These are phyloP conservation scores for Dimocarpus longan DNA, from an alignment of 345 rosid genomes.

Conservation along the genomic window DNA sequence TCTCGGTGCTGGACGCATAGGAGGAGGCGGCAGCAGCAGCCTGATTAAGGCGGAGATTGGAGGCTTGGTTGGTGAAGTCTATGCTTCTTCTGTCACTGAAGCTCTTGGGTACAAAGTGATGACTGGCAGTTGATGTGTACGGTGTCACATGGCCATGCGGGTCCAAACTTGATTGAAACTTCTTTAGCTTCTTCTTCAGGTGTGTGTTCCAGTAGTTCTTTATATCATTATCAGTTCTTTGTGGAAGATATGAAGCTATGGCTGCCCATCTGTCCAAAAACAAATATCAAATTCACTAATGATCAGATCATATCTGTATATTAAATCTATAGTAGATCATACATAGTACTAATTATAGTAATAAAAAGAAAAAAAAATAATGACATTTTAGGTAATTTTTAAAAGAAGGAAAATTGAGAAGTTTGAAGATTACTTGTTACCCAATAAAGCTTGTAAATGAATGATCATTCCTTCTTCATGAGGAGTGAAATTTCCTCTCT, in stretches of 20 bases:
- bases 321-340: not conserved
- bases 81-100: conserved; percentile 28
- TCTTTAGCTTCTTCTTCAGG: conserved; percentile 94
- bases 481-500: conserved; percentile 93
- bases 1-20: conserved; percentile 93
- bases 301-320: no score
- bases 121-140: conserved; percentile 25
- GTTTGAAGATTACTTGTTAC: conserved; percentile 87
- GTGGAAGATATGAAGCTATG: conserved; percentile 97
- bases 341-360: not conserved
- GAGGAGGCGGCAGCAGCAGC: conserved; percentile 33
- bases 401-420: conserved; percentile 1
- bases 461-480: conserved; percentile 99
- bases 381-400: not conserved
- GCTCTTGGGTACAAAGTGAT: conserved; percentile 25
- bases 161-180: conserved; percentile 48
- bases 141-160: conserved; percentile 28
- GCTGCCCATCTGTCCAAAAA: conserved; percentile 83
- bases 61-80: conserved; percentile 32
- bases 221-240: conserved; percentile 92
- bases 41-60: conserved; percentile 19
- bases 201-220: conserved; percentile 99
- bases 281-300: not conserved
- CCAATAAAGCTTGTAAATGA: conserved; percentile 97
- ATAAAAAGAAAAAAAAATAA: conserved; percentile 14